Conservation (phyloP, 106 monocot genomes). For the Acanthochlamys bracteata region DNA sequence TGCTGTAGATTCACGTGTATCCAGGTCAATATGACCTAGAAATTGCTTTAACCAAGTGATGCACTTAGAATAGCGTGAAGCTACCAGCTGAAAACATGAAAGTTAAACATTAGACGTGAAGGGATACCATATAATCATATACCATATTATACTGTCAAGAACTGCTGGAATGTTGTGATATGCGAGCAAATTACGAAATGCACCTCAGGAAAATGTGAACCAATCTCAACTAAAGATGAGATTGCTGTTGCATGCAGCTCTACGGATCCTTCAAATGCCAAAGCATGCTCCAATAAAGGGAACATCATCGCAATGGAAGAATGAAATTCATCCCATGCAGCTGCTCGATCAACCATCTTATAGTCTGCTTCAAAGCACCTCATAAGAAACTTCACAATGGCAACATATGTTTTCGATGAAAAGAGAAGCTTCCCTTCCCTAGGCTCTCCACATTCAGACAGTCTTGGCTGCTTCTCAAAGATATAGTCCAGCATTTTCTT, state of each 20-base stretch:
- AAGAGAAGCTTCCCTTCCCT: constrained; percentile 57
- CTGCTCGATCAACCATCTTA: constrained; percentile 13
- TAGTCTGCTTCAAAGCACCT: constrained; percentile 70
- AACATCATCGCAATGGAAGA: constrained; percentile 42
- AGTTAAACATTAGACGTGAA: background rate
- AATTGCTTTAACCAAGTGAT: constrained; percentile 65
- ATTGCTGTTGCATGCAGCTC: constrained; percentile 74
- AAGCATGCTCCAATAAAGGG: constrained; percentile 71
- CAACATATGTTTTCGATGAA: constrained; percentile 73
- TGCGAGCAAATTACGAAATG: constrained; percentile 4
- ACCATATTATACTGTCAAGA: background rate
- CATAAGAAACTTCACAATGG: constrained; percentile 85
- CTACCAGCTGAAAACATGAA: constrained; percentile 47
- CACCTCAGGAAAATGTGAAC: constrained; percentile 63
- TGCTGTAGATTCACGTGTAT: constrained; percentile 79
- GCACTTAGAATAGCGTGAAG: constrained; percentile 52
- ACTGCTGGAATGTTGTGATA: background rate
- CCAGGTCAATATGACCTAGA: constrained; percentile 68
- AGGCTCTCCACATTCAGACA: constrained; percentile 38
- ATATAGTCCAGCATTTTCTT: constrained; percentile 69
- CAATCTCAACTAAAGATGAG: constrained; percentile 73
- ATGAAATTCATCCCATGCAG: constrained; percentile 15
- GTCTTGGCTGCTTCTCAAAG: constrained; percentile 48
- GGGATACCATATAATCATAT: too few species aligned
- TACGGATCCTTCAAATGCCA: constrained; percentile 75